Evolutionary conservation across 306 rosid species (phyloP).

Genomic region (Castanea mollissima): DNA sequence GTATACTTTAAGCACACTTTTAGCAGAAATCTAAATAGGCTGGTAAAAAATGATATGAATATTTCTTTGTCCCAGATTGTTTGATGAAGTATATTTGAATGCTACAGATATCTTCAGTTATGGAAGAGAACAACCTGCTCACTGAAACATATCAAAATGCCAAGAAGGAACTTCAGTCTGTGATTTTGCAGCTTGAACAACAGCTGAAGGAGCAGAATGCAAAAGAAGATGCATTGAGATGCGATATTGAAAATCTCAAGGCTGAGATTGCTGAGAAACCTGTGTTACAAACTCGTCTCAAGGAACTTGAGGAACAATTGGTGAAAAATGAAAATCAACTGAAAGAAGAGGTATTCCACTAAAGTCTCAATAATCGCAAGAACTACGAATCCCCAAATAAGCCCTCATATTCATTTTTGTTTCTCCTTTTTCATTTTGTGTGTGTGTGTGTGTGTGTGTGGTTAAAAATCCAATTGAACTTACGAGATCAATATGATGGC

Average conservation of each 20-base stretch:
- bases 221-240: conserved; percentile 53
- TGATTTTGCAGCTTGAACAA: conserved; percentile 63
- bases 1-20: too few species aligned
- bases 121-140: conserved; percentile 76
- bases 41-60: background rate
- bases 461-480: background rate
- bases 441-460: background rate
- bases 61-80: background rate
- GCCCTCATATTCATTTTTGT: background rate
- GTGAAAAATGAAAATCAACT: conserved; percentile 56
- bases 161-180: conserved; percentile 68
- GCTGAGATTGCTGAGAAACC: conserved; percentile 59
- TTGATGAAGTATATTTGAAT: background rate
- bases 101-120: conserved; percentile 66
- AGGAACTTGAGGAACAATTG: conserved; percentile 63
- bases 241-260: conserved; percentile 64
- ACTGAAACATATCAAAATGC: conserved; percentile 62
- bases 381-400: background rate
- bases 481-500: background rate
- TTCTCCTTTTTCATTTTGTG: background rate
- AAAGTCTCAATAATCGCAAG: conserved; percentile 3
- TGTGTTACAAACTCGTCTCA: conserved; percentile 49
- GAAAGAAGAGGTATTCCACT: conserved; percentile 62
- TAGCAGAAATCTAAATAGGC: too few species aligned
- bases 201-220: conserved; percentile 61